Percentiles rank a stretch among this genome's conserved stretches.
Evolutionary conservation across 345 rosid species (phyloP).

Genomic region (Excoecaria cochinchinensis): DNA sequence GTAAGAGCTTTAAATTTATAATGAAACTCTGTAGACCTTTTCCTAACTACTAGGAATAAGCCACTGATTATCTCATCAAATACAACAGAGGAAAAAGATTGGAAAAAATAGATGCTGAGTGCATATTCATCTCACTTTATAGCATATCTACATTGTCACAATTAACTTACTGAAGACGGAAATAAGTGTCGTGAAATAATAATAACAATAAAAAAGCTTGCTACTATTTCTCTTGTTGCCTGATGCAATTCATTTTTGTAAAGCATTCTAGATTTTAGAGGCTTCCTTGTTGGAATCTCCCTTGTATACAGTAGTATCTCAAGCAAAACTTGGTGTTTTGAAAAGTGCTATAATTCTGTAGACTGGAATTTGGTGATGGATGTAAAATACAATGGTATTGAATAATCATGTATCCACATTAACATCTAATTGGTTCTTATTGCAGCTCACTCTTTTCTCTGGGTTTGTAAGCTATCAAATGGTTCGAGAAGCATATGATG

Average conservation of each 20-base stretch:
- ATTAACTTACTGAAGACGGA: not conserved
- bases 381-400: not conserved
- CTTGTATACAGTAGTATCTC: not conserved
- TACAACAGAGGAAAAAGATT: not conserved
- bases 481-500: slow-evolving; percentile 98
- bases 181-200: not conserved
- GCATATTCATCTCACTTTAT: not conserved
- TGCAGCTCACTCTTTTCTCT: slow-evolving; percentile 96
- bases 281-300: not conserved
- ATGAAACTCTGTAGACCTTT: not conserved
- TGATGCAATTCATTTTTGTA: not conserved
- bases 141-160: not conserved
- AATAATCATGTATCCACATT: slow-evolving; percentile 1
- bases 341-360: slow-evolving; percentile 1
- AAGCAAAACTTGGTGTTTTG: not conserved
- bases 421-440: slow-evolving; percentile 30
- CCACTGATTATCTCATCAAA: not conserved
- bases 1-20: not conserved
- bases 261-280: not conserved
- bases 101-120: not conserved
- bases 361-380: slow-evolving; percentile 1
- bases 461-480: slow-evolving; percentile 98
- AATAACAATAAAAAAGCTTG: not conserved
- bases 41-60: not conserved
- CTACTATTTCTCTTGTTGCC: not conserved